Evolutionary conservation across 2,329 filamentous ascomycete genomes (phyloP).

Genomic region (Botrytis pseudocinerea): DNA sequence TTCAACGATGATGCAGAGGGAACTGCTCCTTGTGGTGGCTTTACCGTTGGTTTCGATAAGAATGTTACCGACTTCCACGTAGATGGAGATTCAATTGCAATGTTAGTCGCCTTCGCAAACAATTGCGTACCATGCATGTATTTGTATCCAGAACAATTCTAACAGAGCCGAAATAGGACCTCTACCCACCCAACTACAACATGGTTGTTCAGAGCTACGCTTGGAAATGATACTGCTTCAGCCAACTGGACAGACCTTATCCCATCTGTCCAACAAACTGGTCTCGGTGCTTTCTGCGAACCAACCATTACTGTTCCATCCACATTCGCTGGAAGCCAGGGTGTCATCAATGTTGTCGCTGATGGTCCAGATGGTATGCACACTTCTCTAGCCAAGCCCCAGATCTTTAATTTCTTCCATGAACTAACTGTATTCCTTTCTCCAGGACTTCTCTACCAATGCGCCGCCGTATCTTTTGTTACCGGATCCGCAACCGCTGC

Average conservation of each 20-base stretch:
- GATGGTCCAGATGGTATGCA: constrained; percentile 54
- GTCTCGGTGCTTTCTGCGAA: constrained; percentile 56
- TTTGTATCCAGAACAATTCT: not conserved
- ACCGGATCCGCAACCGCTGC: constrained; percentile 41
- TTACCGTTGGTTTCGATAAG: constrained; percentile 48
- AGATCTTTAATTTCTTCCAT: no score
- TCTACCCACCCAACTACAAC: constrained; percentile 54
- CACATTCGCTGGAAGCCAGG: constrained; percentile 55
- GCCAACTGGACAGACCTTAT: constrained; percentile 56
- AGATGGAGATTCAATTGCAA: constrained; percentile 54
- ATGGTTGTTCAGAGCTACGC: constrained; percentile 60
- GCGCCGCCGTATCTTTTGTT: constrained; percentile 57
- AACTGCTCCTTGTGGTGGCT: constrained; percentile 56
- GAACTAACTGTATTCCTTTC: not conserved
- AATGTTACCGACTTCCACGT: constrained; percentile 60
- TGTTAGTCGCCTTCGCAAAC: constrained; percentile 15
- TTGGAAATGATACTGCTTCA: constrained; percentile 47
- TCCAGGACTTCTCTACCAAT: constrained; percentile 44
- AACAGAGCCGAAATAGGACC: constrained; percentile 36
- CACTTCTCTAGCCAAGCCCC: not conserved
- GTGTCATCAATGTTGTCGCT: constrained; percentile 54
- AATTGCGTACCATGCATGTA: not conserved
- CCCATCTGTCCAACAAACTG: constrained; percentile 55
- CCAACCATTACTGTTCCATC: constrained; percentile 50
- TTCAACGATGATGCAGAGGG: constrained; percentile 50